These are phyloP conservation scores for Skeletonema grethae DNA, from an alignment of 108 stramenopile species.

Conservation along the genomic window DNA sequence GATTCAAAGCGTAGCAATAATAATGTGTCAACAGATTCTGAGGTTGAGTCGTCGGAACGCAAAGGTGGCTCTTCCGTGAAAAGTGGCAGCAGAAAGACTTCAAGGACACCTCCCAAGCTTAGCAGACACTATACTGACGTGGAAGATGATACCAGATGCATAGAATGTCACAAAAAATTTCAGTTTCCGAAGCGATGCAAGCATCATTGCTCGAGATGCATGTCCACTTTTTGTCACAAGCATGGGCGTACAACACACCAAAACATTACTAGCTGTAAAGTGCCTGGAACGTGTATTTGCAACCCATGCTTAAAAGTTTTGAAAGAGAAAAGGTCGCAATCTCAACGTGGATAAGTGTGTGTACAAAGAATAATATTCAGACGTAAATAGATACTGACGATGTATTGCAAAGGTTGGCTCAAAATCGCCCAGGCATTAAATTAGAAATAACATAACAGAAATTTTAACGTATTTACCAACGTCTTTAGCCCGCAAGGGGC, in stretches of 20 bases:
- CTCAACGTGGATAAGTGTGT: not conserved
- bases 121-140: slow-evolving; percentile 12
- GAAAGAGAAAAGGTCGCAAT: not conserved
- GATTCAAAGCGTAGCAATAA: not conserved
- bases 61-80: not conserved
- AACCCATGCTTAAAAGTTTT: slow-evolving; percentile 30
- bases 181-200: slow-evolving; percentile 49
- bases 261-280: slow-evolving; percentile 51
- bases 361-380: not conserved
- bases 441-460: no score
- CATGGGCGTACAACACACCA: slow-evolving; percentile 51
- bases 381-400: no score
- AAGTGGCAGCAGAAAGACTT: not conserved
- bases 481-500: no score
- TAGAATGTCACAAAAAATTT: slow-evolving; percentile 52
- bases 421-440: no score
- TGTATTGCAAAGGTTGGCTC: no score
- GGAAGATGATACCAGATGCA: slow-evolving; percentile 44
- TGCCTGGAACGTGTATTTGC: slow-evolving; percentile 53
- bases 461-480: no score
- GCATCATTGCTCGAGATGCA: slow-evolving; percentile 59
- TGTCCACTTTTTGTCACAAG: slow-evolving; percentile 63
- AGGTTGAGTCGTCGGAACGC: not conserved
- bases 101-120: slow-evolving; percentile 1
- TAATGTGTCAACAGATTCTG: not conserved